phyloP scores from a whole-genome alignment of 148 eudicot genomes.

The Polygonum aviculare region DNA sequence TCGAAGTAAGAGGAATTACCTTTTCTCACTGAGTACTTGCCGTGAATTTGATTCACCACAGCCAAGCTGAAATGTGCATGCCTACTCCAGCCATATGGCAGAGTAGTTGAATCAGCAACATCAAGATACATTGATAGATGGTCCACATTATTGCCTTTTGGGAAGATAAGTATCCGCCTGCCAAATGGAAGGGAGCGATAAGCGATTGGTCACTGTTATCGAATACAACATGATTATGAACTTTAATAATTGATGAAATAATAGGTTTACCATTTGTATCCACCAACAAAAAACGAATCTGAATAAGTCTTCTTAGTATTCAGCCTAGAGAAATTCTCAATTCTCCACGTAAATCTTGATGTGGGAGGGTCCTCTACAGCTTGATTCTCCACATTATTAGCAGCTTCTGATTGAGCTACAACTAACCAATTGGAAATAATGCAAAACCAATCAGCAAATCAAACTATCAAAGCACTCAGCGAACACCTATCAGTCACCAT shows the following conservation, averaged over 20 bases:
- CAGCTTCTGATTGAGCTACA: conserved; percentile 42
- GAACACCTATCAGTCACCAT: not conserved
- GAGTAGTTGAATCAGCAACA: conserved; percentile 36
- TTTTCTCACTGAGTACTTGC: conserved; percentile 38
- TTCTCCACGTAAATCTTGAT: conserved; percentile 74
- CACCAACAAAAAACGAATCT: conserved; percentile 68
- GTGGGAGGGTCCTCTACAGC: conserved; percentile 68
- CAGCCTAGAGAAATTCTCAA: conserved; percentile 63
- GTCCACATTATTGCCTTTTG: conserved; percentile 68
- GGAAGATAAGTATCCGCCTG: conserved; percentile 88
- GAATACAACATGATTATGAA: not conserved
- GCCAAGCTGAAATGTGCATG: conserved; percentile 47
- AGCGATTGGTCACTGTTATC: not conserved
- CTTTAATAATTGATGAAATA: not conserved
- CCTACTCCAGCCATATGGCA: conserved; percentile 53
- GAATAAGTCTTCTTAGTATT: conserved; percentile 74
- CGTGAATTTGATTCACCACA: conserved; percentile 34
- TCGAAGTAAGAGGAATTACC: conserved; percentile 19
- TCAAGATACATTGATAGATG: conserved; percentile 46
- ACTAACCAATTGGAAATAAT: conserved; percentile 16
- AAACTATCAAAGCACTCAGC: conserved; percentile 7
- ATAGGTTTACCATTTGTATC: conserved; percentile 66
- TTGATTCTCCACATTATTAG: conserved; percentile 44
- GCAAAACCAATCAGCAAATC: conserved; percentile 13
- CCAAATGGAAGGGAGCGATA: conserved; percentile 9